Evolutionary conservation across 148 eudicot genomes (phyloP).

Genomic region (Bassia scoparia): DNA sequence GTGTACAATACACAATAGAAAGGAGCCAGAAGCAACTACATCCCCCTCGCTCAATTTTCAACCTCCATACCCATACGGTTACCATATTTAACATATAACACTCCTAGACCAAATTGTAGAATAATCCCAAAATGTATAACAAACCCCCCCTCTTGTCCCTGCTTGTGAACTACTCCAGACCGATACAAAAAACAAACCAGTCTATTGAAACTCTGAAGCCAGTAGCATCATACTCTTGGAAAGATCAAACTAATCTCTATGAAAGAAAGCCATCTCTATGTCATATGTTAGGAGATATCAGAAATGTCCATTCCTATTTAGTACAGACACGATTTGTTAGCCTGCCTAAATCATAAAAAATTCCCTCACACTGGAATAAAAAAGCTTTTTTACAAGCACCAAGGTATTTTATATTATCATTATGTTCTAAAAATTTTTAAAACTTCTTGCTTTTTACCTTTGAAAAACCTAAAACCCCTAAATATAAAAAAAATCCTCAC

Average conservation of each 20-base stretch:
- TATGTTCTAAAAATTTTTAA: too few relatives aligned
- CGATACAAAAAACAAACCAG: constrained; percentile 15
- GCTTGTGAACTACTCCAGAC: background rate
- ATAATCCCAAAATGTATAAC: background rate
- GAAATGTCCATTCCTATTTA: background rate
- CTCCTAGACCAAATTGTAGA: background rate
- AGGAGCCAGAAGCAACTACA: constrained; percentile 14
- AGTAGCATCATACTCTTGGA: constrained; percentile 18
- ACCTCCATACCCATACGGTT: constrained; percentile 9
- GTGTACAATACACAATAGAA: background rate
- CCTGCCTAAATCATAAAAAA: too few relatives aligned
- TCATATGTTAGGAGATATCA: background rate
- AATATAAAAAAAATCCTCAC: too few relatives aligned
- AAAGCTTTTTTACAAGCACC: too few relatives aligned
- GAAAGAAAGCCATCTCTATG: constrained; percentile 16
- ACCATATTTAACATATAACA: constrained; percentile 1
- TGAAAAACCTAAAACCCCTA: too few relatives aligned
- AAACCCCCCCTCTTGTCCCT: constrained; percentile 28
- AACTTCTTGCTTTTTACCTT: too few relatives aligned
- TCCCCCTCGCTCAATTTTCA: constrained; percentile 11
- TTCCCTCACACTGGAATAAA: background rate
- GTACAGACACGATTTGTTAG: too few relatives aligned
- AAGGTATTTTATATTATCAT: too few relatives aligned
- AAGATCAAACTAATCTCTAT: constrained; percentile 9
- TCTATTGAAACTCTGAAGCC: constrained; percentile 12